These are phyloP conservation scores for Albophoma yamanashiensis DNA, from an alignment of 2,329 filamentous ascomycete genomes.

Conservation along the genomic window DNA sequence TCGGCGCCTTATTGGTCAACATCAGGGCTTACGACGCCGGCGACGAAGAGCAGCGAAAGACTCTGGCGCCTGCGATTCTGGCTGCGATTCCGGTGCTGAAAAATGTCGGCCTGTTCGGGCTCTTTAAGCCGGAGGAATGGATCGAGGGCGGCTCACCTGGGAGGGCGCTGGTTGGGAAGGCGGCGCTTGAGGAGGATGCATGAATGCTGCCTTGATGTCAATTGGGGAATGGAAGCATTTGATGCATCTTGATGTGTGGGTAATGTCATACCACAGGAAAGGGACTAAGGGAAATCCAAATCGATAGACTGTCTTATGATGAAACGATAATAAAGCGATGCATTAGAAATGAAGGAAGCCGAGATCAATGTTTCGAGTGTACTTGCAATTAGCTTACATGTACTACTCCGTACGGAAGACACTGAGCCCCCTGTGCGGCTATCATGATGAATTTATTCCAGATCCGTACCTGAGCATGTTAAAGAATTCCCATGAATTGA, in stretches of 20 bases:
- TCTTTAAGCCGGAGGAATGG: slow-evolving; percentile 6
- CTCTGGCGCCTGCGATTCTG: slow-evolving; percentile 1
- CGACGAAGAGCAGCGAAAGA: neutral
- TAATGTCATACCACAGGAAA: neutral
- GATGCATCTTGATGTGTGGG: too few species aligned
- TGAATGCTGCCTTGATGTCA: neutral
- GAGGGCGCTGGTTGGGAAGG: slow-evolving; percentile 4
- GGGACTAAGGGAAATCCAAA: neutral
- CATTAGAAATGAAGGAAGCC: neutral
- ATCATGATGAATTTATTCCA: too few species aligned
- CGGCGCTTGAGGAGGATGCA: neutral
- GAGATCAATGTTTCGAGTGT: too few species aligned
- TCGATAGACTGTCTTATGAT: neutral
- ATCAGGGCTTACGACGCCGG: slow-evolving; percentile 5
- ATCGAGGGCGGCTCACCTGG: slow-evolving; percentile 1
- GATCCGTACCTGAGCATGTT: too few species aligned
- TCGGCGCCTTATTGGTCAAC: slow-evolving; percentile 6
- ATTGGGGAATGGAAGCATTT: too few species aligned
- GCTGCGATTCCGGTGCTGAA: slow-evolving; percentile 5
- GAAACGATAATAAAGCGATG: neutral
- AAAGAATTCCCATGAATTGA: too few species aligned
- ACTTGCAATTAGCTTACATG: too few species aligned
- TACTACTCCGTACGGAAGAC: too few species aligned
- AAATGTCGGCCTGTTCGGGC: slow-evolving; percentile 7
- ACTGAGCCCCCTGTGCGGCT: too few species aligned